A percentile compares a stretch with the other conserved stretches of the same genome.
These are phyloP conservation scores for Irpex sp. DNA, from an alignment of 1,284 basidiomycete genomes.

Conservation along the genomic window DNA sequence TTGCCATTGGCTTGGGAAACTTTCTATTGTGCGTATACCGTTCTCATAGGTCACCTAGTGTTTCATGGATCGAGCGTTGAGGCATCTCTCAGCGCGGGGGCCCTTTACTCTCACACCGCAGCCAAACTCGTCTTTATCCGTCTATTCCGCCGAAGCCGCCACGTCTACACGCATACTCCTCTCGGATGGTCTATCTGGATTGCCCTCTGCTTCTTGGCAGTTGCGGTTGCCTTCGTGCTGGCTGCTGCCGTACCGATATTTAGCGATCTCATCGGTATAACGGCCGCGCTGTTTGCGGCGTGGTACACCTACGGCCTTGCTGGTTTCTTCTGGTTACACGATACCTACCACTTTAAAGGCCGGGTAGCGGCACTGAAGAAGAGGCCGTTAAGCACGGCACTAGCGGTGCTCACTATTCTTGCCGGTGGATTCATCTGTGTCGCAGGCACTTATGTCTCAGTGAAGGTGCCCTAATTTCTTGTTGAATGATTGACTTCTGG, in stretches of 20 bases:
- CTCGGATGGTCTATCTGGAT: constrained; percentile 60
- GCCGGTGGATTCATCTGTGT: constrained; percentile 52
- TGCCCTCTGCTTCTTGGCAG: constrained; percentile 38
- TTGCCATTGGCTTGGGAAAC: constrained; percentile 43
- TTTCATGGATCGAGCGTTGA: neutral
- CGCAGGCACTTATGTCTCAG: constrained; percentile 49
- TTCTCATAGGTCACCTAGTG: neutral
- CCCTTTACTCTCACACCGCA: constrained; percentile 48
- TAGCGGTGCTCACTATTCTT: constrained; percentile 42
- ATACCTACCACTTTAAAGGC: constrained; percentile 40
- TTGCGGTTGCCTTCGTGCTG: constrained; percentile 49
- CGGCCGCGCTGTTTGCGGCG: constrained; percentile 53
- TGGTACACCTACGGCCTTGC: constrained; percentile 58
- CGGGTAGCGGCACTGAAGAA: constrained; percentile 30
- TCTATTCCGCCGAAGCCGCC: constrained; percentile 51
- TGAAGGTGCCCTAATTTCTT: constrained; percentile 35
- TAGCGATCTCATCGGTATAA: constrained; percentile 48
- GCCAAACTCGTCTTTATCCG: constrained; percentile 63
- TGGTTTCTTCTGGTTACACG: constrained; percentile 55
- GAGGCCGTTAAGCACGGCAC: constrained; percentile 28
- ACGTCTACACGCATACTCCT: constrained; percentile 53
- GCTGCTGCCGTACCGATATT: constrained; percentile 55
- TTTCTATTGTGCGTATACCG: constrained; percentile 42
- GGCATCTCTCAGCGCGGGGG: constrained; percentile 34
- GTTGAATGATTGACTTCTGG: neutral